These are phyloP conservation scores for Lyophyllum shimeji DNA, from an alignment of 768 basidiomycete genomes.

Conservation along the genomic window DNA sequence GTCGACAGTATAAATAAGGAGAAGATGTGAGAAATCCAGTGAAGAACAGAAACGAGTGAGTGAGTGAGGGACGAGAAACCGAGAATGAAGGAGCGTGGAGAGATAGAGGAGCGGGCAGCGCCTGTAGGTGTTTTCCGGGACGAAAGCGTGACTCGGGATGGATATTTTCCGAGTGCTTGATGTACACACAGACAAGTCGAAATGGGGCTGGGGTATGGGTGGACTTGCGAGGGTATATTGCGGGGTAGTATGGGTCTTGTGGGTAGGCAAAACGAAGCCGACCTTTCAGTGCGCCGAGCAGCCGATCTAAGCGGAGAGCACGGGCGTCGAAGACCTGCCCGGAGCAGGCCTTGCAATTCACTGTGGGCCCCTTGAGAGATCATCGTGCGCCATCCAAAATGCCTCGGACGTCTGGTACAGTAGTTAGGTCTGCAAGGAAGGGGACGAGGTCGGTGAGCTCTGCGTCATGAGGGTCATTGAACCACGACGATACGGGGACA, in stretches of 20 bases:
- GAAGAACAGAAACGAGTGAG: background rate
- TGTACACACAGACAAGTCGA: constrained; percentile 8
- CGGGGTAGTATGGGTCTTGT: background rate
- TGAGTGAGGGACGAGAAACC: background rate
- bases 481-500: constrained; percentile 98
- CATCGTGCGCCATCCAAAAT: constrained; percentile 83
- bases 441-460: constrained; percentile 94
- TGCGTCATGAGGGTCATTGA: constrained; percentile 98
- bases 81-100: constrained; percentile 1
- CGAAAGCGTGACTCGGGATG: background rate
- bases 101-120: background rate
- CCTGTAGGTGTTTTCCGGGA: constrained; percentile 4
- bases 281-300: background rate
- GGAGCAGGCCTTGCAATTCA: background rate
- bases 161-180: constrained; percentile 1
- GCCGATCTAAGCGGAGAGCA: background rate
- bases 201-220: constrained; percentile 10
- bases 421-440: constrained; percentile 84
- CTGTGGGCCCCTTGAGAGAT: background rate
- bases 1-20: background rate
- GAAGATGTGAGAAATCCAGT: background rate
- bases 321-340: background rate
- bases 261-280: background rate
- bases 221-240: constrained; percentile 16
- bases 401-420: constrained; percentile 87